phyloP scores from a whole-genome alignment of 306 rosid species.

The Dalbergia cochinchinensis region DNA sequence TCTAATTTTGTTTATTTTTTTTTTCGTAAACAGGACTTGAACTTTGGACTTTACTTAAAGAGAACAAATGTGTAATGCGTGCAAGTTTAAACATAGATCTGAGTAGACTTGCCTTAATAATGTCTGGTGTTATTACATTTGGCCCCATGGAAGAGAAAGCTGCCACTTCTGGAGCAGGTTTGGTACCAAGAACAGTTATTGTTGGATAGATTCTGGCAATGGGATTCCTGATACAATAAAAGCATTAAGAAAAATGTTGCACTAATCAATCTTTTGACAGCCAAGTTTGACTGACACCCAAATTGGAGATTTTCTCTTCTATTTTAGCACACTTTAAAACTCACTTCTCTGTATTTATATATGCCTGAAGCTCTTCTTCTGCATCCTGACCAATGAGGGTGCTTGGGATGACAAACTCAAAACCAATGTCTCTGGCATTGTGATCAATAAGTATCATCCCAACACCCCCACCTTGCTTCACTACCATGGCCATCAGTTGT shows the following conservation, averaged over 20 bases:
- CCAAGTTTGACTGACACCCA: neutral
- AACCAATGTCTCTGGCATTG: slow-evolving; percentile 62
- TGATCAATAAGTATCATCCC: slow-evolving; percentile 81
- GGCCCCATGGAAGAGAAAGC: slow-evolving; percentile 77
- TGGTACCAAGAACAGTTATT: slow-evolving; percentile 50
- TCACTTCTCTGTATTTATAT: slow-evolving; percentile 62
- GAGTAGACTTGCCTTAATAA: slow-evolving; percentile 62
- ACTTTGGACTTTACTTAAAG: no score
- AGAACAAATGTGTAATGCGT: neutral
- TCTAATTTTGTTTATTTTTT: no score
- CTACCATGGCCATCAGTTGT: slow-evolving; percentile 44
- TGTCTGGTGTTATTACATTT: slow-evolving; percentile 69
- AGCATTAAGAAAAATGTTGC: slow-evolving; percentile 34
- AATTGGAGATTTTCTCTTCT: neutral
- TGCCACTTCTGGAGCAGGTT: slow-evolving; percentile 76
- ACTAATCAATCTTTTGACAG: slow-evolving; percentile 2
- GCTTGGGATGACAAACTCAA: slow-evolving; percentile 68
- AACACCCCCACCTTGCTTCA: slow-evolving; percentile 71
- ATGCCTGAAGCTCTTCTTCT: slow-evolving; percentile 68
- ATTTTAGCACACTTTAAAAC: slow-evolving; percentile 41
- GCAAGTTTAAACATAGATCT: neutral
- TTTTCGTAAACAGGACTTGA: no score
- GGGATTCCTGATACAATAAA: slow-evolving; percentile 59
- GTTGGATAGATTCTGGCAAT: slow-evolving; percentile 63
- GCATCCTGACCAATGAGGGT: slow-evolving; percentile 70